These are phyloP conservation scores for Suillus spraguei DNA, from an alignment of 768 basidiomycete genomes.

Conservation along the genomic window DNA sequence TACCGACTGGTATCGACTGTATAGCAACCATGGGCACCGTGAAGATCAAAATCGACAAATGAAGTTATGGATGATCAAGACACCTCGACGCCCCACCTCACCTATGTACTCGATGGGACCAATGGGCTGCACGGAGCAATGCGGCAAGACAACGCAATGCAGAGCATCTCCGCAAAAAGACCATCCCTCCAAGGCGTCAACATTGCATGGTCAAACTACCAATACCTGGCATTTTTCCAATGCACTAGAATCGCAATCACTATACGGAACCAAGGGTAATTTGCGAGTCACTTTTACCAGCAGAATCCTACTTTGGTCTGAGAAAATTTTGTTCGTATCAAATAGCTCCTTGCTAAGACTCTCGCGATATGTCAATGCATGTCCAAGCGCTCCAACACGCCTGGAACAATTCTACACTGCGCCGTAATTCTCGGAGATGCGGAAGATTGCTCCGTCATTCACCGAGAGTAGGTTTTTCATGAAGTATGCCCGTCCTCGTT, in stretches of 20 bases:
- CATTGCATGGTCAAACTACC: constrained; percentile 20
- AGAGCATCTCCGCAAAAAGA: background rate
- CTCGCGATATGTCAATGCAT: constrained; percentile 53
- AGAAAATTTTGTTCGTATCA: constrained; percentile 58
- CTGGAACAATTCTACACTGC: constrained; percentile 24
- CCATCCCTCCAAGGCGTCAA: background rate
- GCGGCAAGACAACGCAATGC: too few species aligned
- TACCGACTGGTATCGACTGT: too few species aligned
- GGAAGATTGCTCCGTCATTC: too few species aligned
- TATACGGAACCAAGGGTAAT: background rate
- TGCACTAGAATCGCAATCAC: background rate
- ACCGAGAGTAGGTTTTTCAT: too few species aligned
- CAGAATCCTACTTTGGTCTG: constrained; percentile 54
- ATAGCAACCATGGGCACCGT: too few species aligned
- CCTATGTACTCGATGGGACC: too few species aligned
- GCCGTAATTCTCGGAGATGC: background rate
- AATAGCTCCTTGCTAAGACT: constrained; percentile 49
- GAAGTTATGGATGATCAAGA: too few species aligned
- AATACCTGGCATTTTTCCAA: constrained; percentile 42
- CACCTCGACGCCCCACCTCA: too few species aligned
- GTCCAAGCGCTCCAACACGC: constrained; percentile 40
- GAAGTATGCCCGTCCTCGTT: constrained; percentile 61
- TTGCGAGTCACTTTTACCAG: constrained; percentile 43
- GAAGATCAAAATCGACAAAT: too few species aligned
- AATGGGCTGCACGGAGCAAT: too few species aligned